These are phyloP conservation scores for Strobilomyces dryophilus DNA, from an alignment of 768 basidiomycete genomes.

Conservation along the genomic window DNA sequence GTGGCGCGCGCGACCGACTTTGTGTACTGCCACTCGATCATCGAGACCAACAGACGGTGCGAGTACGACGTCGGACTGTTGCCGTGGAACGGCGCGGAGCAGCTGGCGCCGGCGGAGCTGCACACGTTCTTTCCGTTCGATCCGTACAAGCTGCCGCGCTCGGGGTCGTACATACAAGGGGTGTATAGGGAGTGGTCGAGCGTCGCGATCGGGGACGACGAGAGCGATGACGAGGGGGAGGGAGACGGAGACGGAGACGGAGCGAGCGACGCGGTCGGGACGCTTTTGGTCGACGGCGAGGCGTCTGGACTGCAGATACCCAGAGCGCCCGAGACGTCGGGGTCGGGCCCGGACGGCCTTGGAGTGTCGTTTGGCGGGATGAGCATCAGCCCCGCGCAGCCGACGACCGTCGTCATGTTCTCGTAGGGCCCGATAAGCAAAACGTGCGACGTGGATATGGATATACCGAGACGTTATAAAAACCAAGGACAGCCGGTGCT, in stretches of 20 bases:
- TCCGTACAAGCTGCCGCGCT: conserved; percentile 86
- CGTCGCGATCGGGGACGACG: conserved; percentile 68
- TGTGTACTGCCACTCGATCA: conserved; percentile 89
- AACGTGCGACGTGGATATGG: neutral
- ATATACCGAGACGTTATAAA: neutral
- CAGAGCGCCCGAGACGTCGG: conserved; percentile 16
- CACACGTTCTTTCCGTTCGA: conserved; percentile 99
- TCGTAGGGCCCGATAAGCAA: conserved; percentile 1
- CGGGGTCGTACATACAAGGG: conserved; percentile 68
- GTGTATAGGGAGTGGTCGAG: conserved; percentile 90
- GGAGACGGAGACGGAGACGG: conserved; percentile 36
- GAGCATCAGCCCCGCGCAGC: conserved; percentile 72
- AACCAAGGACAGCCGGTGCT: neutral
- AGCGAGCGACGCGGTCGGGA: neutral
- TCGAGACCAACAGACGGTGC: conserved; percentile 80
- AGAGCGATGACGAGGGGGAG: conserved; percentile 63
- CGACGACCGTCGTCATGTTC: conserved; percentile 16
- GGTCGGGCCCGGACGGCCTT: conserved; percentile 46
- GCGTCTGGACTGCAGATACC: conserved; percentile 21
- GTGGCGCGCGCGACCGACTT: conserved; percentile 89
- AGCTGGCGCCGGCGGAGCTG: conserved; percentile 58
- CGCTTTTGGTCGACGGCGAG: conserved; percentile 5
- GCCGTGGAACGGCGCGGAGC: conserved; percentile 28
- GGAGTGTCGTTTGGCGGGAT: conserved; percentile 71
- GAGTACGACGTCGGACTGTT: conserved; percentile 37